A percentile compares a stretch with the other conserved stretches of the same genome.
Evolutionary conservation across 352 stramenopile species (phyloP).

Genomic region (Blastocystis sp.): DNA sequence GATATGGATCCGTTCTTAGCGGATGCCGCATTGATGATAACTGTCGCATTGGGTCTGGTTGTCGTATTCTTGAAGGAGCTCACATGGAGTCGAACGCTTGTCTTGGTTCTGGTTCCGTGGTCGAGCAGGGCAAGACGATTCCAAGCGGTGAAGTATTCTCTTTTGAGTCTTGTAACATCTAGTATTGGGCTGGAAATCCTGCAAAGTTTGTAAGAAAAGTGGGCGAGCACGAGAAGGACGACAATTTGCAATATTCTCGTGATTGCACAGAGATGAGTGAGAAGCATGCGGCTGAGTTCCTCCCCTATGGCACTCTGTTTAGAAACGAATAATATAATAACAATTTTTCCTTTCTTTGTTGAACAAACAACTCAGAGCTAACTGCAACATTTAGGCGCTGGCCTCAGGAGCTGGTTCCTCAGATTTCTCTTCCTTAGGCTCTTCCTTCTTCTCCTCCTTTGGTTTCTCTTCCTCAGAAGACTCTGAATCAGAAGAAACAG

Average conservation of each 20-base stretch:
- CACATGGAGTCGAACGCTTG: conserved; percentile 86
- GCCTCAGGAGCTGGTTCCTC: conserved; percentile 4
- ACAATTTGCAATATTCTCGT: conserved; percentile 53
- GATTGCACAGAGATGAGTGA: conserved; percentile 58
- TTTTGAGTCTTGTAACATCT: not conserved
- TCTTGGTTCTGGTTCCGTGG: conserved; percentile 84
- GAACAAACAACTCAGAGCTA: not conserved
- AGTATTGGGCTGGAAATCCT: conserved; percentile 61
- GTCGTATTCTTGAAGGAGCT: conserved; percentile 83
- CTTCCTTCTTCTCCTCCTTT: not conserved
- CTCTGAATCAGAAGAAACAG: not conserved
- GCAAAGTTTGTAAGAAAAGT: conserved; percentile 60
- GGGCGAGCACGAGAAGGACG: conserved; percentile 57
- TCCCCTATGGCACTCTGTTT: conserved; percentile 59
- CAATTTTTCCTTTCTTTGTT: conserved; percentile 39
- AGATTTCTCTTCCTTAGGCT: not conserved
- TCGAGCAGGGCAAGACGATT: conserved; percentile 79
- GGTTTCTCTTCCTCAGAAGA: not conserved
- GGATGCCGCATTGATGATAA: conserved; percentile 88
- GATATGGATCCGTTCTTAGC: conserved; percentile 24
- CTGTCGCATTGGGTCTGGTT: conserved; percentile 88
- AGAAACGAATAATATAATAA: conserved; percentile 43
- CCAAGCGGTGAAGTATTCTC: conserved; percentile 76
- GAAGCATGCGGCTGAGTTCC: conserved; percentile 58
- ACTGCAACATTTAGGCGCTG: not conserved